A percentile compares a stretch with the other conserved stretches of the same genome.
Conservation (phyloP, 2,329 filamentous ascomycete species). For the Lasiodiplodia hormozganensis region DNA sequence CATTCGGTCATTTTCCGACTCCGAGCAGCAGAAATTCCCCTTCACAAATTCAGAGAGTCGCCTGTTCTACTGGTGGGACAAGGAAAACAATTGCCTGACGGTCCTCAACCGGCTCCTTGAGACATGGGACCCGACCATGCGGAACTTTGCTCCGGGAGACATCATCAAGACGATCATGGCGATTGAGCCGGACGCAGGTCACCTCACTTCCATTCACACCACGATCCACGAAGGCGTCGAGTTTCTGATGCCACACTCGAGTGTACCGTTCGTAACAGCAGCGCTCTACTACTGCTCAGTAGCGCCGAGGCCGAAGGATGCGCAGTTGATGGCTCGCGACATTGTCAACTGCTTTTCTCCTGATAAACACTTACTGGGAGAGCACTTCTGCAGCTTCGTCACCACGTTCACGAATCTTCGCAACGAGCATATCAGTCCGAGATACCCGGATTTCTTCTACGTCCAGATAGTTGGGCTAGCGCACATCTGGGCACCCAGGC, state of each 20-base stretch:
- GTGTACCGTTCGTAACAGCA: slow-evolving; percentile 43
- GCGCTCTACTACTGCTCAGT: slow-evolving; percentile 42
- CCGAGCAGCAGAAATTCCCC: slow-evolving; percentile 38
- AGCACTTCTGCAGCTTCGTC: slow-evolving; percentile 39
- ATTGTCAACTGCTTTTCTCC: slow-evolving; percentile 35
- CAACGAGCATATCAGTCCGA: slow-evolving; percentile 37
- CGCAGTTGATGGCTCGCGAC: slow-evolving; percentile 37
- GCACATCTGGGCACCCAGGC: slow-evolving; percentile 34
- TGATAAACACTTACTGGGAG: slow-evolving; percentile 18
- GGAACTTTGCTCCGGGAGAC: slow-evolving; percentile 42
- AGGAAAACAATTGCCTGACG: slow-evolving; percentile 39
- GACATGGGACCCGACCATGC: slow-evolving; percentile 39
- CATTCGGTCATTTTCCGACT: slow-evolving; percentile 34
- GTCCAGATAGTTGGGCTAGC: slow-evolving; percentile 34
- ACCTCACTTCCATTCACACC: slow-evolving; percentile 29
- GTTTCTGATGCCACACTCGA: slow-evolving; percentile 36
- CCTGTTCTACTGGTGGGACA: slow-evolving; percentile 39
- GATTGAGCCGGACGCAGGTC: slow-evolving; percentile 29
- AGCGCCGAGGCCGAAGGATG: slow-evolving; percentile 31
- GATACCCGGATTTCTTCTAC: slow-evolving; percentile 37
- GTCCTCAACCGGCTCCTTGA: slow-evolving; percentile 47
- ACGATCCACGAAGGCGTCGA: slow-evolving; percentile 42
- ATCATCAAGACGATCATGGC: slow-evolving; percentile 41
- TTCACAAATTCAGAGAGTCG: slow-evolving; percentile 37
- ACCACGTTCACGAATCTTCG: slow-evolving; percentile 35